Conservation (phyloP, 495 filamentous ascomycete species). For the Neurospora sp. region DNA sequence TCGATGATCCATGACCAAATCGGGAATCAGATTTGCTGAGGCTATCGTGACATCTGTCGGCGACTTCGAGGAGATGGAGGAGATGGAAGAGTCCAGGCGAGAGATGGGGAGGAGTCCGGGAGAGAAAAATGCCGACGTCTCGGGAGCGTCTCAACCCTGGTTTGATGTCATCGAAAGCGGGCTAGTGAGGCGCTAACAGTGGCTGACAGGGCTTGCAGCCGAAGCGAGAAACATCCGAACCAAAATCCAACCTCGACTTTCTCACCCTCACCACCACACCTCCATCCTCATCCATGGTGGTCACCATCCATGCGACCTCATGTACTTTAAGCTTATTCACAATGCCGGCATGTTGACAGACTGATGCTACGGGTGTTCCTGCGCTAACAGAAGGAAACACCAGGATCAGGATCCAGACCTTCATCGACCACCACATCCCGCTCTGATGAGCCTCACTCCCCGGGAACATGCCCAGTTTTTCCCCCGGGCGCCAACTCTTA, state of each 20-base stretch:
- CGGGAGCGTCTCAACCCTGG: slow-evolving; percentile 18
- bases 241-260: not conserved
- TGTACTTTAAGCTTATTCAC: not conserved
- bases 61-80: not conserved
- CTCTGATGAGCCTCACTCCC: not conserved
- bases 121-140: slow-evolving; percentile 8
- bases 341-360: not conserved
- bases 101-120: not conserved
- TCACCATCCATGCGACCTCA: not conserved
- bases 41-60: not conserved
- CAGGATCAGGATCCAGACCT: not conserved
- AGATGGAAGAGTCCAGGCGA: not conserved
- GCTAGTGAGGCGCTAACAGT: slow-evolving; percentile 15
- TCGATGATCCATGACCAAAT: not conserved
- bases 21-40: not conserved
- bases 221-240: slow-evolving; percentile 20
- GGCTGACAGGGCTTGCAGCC: slow-evolving; percentile 15
- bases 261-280: not conserved
- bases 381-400: not conserved
- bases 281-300: not conserved
- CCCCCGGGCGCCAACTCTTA: not conserved
- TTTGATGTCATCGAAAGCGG: slow-evolving; percentile 19
- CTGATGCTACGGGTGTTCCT: not conserved
- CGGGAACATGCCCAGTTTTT: not conserved
- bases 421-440: not conserved